Evolutionary conservation across 257 asterid genomes (phyloP), one percentile per base, ranked within the genome.

Genomic region (Nicotiana obtusifolia): DNA sequence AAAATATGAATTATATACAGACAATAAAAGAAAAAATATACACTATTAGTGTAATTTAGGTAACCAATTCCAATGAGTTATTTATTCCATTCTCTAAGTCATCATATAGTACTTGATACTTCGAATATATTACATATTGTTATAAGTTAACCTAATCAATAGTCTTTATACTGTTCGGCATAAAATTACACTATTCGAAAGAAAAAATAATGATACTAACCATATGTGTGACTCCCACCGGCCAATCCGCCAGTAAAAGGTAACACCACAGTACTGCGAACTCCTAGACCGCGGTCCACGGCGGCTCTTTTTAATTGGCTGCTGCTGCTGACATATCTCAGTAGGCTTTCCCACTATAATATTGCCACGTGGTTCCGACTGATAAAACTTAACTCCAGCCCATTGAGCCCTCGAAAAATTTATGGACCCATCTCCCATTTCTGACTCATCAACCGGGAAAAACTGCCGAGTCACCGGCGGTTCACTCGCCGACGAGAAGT

Each of bases 361-460:
- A 80, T 86, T 90, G 83, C 80, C 85, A 75, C 16, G 62, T 2
- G 78, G 85, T 30, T 86, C 90, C 4, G 95, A 82, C 87, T 91
- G 93, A 84, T 93, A 88, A 81, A 96, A 96, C 80, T 92, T 91
- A 10, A 94, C 97, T 2, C 98, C 99, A 17, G 89, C 92, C 99
- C 99, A 96, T 89, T 91, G 99, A 26, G 99, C 93, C 87, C 93
- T 84, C 0, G 98, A 97, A 75, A 90, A 93, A 81, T 81, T 68
- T 13, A 81, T 59, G 10, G 80, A 52, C 26, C 78, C 80, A 4
- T 14, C 66, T 20, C 80, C 80, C 83, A 84, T 80, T 47, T 84
- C 95, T 59, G 91, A 66, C 30, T 87, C 93, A 17, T 90, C 97
- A 19, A 89, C 90, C 82, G 99, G 99, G 10, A 96, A 96, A 41